Conservation (phyloP, 2,329 filamentous ascomycete species). For the Cladosporium sp. region DNA sequence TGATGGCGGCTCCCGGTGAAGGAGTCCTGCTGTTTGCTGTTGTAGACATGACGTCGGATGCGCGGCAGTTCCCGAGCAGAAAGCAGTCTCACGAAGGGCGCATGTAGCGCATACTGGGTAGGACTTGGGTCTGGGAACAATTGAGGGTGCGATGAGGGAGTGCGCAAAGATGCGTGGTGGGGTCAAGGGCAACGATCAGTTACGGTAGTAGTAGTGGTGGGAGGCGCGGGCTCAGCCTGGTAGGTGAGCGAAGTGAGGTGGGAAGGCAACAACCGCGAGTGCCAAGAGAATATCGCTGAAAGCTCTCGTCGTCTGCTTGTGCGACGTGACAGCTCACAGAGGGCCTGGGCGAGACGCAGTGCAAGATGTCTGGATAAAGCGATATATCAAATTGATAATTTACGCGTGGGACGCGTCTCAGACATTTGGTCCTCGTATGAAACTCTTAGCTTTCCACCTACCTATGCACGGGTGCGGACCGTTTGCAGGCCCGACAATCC, state of each 20-base stretch:
- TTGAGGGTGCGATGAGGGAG: not conserved
- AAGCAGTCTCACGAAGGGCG: slow-evolving; percentile 8
- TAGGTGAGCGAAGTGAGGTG: not conserved
- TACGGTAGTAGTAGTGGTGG: not conserved
- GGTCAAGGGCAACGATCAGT: not conserved
- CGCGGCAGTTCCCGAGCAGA: slow-evolving; percentile 7
- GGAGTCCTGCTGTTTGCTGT: slow-evolving; percentile 11
- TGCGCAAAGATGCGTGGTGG: no score
- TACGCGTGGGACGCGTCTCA: not conserved
- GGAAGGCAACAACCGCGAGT: not conserved
- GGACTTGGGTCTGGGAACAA: no score
- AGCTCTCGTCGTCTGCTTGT: not conserved
- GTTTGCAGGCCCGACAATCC: not conserved
- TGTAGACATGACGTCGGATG: slow-evolving; percentile 18
- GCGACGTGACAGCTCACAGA: not conserved
- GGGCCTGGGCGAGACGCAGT: no score
- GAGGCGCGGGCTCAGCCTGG: not conserved
- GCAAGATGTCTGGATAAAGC: no score
- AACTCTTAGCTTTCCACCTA: no score
- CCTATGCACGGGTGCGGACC: not conserved
- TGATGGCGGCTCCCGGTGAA: slow-evolving; percentile 7
- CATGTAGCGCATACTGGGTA: slow-evolving; percentile 11
- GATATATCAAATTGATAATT: not conserved
- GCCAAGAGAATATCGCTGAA: not conserved
- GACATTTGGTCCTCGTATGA: not conserved